Evolutionary conservation across 768 basidiomycete genomes (phyloP).

Genomic region (Cystobasidium tubakii): DNA sequence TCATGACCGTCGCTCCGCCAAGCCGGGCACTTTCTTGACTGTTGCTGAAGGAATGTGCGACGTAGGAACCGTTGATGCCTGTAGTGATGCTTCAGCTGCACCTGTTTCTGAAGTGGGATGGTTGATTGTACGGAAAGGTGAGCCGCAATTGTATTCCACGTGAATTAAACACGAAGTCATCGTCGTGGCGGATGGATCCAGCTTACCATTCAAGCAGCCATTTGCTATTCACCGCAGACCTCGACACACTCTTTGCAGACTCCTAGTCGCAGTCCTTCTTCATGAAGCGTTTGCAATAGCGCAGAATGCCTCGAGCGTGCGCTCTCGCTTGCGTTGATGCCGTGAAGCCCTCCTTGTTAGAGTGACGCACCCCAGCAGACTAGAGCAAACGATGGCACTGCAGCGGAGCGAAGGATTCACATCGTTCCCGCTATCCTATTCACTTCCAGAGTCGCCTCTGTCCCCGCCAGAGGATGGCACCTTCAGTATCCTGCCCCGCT

Average conservation of each 20-base stretch:
- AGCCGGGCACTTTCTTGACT: no score
- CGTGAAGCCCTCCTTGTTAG: neutral
- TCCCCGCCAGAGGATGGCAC: constrained; percentile 19
- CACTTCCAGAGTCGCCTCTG: constrained; percentile 9
- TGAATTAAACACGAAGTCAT: no score
- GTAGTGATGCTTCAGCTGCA: no score
- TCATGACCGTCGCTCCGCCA: neutral
- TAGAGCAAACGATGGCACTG: neutral
- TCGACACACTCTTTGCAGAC: neutral
- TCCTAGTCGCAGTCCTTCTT: neutral
- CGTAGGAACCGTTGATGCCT: no score
- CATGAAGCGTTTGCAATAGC: neutral
- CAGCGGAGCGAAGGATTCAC: constrained; percentile 9
- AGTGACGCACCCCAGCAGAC: neutral
- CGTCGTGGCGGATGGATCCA: no score
- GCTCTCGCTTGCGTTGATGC: neutral
- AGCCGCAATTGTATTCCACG: no score
- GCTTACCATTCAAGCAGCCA: no score
- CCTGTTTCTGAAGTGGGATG: no score
- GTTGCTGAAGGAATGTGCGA: no score
- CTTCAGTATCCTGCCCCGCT: constrained; percentile 35
- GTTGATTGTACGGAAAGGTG: no score
- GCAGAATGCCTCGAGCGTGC: neutral
- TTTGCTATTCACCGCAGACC: no score
- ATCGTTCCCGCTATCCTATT: constrained; percentile 14